phyloP scores from a whole-genome alignment of 495 filamentous ascomycete species.

The Penicillium flavigenum region DNA sequence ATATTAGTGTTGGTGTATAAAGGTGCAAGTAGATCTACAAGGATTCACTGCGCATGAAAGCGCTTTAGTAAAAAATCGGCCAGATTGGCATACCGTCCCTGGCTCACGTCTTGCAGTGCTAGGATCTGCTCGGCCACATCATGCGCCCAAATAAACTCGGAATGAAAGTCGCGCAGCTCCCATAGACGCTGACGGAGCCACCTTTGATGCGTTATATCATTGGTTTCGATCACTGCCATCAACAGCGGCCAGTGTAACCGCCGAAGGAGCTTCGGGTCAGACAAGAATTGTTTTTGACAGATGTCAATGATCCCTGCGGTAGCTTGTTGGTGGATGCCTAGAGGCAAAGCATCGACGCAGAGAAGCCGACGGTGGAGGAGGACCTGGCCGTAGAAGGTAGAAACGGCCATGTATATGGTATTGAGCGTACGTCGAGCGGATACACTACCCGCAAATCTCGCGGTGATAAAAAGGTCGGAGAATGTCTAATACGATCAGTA shows the following conservation, averaged over 20 bases:
- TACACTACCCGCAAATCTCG: slow-evolving; percentile 36
- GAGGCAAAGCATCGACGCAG: slow-evolving; percentile 22
- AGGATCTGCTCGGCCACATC: slow-evolving; percentile 37
- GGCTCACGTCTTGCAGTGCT: slow-evolving; percentile 30
- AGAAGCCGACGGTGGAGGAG: slow-evolving; percentile 46
- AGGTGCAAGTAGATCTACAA: slow-evolving; percentile 27
- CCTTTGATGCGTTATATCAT: slow-evolving; percentile 34
- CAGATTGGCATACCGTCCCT: slow-evolving; percentile 34
- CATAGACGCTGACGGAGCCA: slow-evolving; percentile 43
- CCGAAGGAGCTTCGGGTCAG: slow-evolving; percentile 36
- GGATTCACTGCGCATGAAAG: slow-evolving; percentile 20
- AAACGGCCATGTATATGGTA: slow-evolving; percentile 51
- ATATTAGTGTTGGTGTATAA: slow-evolving; percentile 14
- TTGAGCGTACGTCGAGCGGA: slow-evolving; percentile 43
- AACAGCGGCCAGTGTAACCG: slow-evolving; percentile 49
- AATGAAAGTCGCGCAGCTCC: slow-evolving; percentile 35
- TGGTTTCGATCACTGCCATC: slow-evolving; percentile 47
- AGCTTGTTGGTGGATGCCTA: slow-evolving; percentile 34
- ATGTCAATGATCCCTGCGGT: slow-evolving; percentile 40
- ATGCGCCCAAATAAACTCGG: slow-evolving; percentile 38
- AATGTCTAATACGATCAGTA: slow-evolving; percentile 32
- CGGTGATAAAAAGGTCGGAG: slow-evolving; percentile 45
- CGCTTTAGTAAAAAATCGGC: slow-evolving; percentile 34
- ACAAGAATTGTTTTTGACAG: slow-evolving; percentile 37
- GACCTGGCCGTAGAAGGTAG: slow-evolving; percentile 44